Base-by-base conservation (phyloP, 2,329 filamentous ascomycete species). In the Aaosphaeria arxii region DNA sequence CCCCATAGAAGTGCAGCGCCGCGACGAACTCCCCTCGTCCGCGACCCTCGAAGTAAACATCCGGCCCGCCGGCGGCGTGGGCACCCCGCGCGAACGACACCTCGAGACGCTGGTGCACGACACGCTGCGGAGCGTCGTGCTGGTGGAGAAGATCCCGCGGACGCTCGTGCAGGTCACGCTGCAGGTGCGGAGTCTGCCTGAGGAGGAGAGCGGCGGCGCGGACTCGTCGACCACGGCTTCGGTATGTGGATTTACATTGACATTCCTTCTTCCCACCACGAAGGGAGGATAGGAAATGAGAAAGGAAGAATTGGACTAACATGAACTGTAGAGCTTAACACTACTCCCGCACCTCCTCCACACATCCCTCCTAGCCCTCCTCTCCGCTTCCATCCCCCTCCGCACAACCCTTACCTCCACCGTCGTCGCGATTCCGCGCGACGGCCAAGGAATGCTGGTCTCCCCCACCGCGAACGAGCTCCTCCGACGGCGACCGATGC, bases 1-100 rank as follows among this genome's bases (percentile, higher is more conserved):
- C 0, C 94, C 94, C 11, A 83, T 97, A 57, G 94, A 99, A 74
- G 89, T 92, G 11, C 84, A 85, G 59, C 83, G 91, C 62, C 84
- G 89, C 61, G 92, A 99, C 66, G 90, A 97, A 70, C 83, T 94
- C 57, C 88, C 94, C 6, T 91, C 95, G 71, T 91, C 96, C 74
- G 90, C 92, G 30, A 83, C 87, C 43, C 78, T 99, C 56, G 94
- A 97, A 71, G 89, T 99, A 49, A 85, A 92, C 66, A 83, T 99
- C 55, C 84, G 94, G 68, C 92, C 92, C 43, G 86, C 88, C 33
- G 85, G 87, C 54, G 91, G 91, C 11, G 85, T 94, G 41, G 90
- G 88, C 76, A 87, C 71, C 39, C 71, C 74, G 5, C 65, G 69
- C 56, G 77, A 79, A 54, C 82, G 90, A 59, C 89, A 95, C 71